Percentiles rank a stretch among this genome's conserved stretches.
Conservation (phyloP, 2,329 filamentous ascomycete species). For the Colletotrichum scovillei region DNA sequence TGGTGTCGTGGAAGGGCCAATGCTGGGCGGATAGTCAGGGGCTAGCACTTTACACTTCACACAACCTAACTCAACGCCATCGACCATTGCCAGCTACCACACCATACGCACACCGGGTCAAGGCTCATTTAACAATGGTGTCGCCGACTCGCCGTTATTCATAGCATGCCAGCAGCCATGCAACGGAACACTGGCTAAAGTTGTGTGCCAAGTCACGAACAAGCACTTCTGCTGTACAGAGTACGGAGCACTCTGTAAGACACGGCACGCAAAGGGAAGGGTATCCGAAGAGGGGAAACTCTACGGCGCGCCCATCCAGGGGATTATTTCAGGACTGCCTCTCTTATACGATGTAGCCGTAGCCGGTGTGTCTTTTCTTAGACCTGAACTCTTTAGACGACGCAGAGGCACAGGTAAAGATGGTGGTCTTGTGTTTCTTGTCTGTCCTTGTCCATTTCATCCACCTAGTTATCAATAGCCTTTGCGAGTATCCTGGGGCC, state of each 20-base stretch:
- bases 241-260: background rate
- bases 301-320: background rate
- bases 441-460: background rate
- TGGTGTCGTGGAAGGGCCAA: slow-evolving; percentile 10
- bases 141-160: background rate
- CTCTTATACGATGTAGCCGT: background rate
- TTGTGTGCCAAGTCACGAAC: background rate
- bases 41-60: background rate
- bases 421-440: background rate
- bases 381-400: background rate
- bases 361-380: background rate
- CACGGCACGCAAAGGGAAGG: background rate
- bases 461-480: background rate
- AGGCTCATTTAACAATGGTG: background rate
- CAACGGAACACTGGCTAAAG: background rate
- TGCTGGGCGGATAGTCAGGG: background rate
- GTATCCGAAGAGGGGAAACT: background rate
- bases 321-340: background rate
- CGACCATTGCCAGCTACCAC: background rate
- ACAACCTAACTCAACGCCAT: background rate
- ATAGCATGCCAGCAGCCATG: background rate
- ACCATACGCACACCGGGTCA: background rate
- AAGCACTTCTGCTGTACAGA: background rate
- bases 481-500: background rate
- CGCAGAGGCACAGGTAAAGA: too few species aligned